Conservation (phyloP, 2,329 filamentous ascomycete genomes). For the Simplicillium aogashimaense region DNA sequence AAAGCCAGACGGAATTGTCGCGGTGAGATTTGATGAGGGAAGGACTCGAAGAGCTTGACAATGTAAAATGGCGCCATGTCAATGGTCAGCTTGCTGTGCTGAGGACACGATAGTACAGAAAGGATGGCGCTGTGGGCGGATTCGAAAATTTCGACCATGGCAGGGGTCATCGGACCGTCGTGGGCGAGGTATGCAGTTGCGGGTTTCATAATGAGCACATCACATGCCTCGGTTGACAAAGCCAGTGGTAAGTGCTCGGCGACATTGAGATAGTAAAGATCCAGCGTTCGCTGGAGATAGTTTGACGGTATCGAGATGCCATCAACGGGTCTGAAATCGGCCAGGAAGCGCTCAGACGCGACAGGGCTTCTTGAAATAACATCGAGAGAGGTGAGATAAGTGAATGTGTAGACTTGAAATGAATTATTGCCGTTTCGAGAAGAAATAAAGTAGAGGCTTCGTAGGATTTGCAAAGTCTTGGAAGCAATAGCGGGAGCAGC, state of each 20-base stretch:
- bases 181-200: conserved; percentile 62
- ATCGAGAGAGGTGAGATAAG: conserved; percentile 74
- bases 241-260: conserved; percentile 73
- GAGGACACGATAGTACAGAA: conserved; percentile 69
- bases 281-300: conserved; percentile 57
- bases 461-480: conserved; percentile 63
- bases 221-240: conserved; percentile 56
- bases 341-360: conserved; percentile 57
- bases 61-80: conserved; percentile 75
- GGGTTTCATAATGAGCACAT: conserved; percentile 63
- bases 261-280: conserved; percentile 80
- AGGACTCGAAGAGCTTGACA: conserved; percentile 68
- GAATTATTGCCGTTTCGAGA: conserved; percentile 60
- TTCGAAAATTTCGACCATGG: conserved; percentile 61
- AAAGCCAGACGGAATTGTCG: conserved; percentile 86
- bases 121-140: conserved; percentile 77
- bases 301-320: conserved; percentile 17
- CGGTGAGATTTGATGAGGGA: conserved; percentile 67
- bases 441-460: conserved; percentile 75
- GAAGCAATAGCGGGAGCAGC: conserved; percentile 55
- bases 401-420: conserved; percentile 79
- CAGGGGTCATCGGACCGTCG: conserved; percentile 29
- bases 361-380: conserved; percentile 60
- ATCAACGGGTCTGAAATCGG: conserved; percentile 40
- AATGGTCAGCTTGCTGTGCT: conserved; percentile 61